Evolutionary conservation across 2,329 filamentous ascomycete species (phyloP).

Genomic region (Aspergillus pseudoterreus): DNA sequence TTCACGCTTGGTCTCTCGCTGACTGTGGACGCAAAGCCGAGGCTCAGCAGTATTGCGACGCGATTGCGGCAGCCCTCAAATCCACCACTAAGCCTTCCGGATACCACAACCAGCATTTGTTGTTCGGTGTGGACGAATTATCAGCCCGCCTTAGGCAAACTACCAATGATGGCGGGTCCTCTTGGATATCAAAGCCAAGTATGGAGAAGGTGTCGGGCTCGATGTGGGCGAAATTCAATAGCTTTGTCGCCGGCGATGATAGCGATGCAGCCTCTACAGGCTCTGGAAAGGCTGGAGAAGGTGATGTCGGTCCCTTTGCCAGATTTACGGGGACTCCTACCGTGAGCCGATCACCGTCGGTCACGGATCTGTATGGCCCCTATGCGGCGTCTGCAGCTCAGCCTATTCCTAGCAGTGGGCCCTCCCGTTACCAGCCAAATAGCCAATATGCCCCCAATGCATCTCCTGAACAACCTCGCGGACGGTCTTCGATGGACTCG

Average conservation of each 20-base stretch:
- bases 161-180: constrained; percentile 73
- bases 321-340: constrained; percentile 72
- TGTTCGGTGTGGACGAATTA: constrained; percentile 76
- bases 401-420: constrained; percentile 28
- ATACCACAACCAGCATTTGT: constrained; percentile 76
- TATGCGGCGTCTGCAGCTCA: constrained; percentile 41
- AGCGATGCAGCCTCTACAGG: constrained; percentile 60
- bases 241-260: constrained; percentile 91
- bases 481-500: constrained; percentile 48
- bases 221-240: constrained; percentile 90
- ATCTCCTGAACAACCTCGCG: constrained; percentile 50
- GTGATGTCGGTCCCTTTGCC: constrained; percentile 74
- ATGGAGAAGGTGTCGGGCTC: constrained; percentile 94
- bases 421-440: constrained; percentile 43
- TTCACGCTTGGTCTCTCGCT: constrained; percentile 78
- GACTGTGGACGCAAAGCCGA: constrained; percentile 79
- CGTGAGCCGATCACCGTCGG: constrained; percentile 70
- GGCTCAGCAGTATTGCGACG: constrained; percentile 87
- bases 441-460: constrained; percentile 46
- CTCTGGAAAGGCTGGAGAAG: constrained; percentile 53
- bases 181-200: constrained; percentile 91
- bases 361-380: constrained; percentile 69
- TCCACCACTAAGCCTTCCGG: constrained; percentile 78
- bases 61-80: constrained; percentile 70
- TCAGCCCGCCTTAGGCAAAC: constrained; percentile 78